Evolutionary conservation across 768 basidiomycete species (phyloP), one percentile per base, ranked within the genome.

Genomic region (Mycena venus): DNA sequence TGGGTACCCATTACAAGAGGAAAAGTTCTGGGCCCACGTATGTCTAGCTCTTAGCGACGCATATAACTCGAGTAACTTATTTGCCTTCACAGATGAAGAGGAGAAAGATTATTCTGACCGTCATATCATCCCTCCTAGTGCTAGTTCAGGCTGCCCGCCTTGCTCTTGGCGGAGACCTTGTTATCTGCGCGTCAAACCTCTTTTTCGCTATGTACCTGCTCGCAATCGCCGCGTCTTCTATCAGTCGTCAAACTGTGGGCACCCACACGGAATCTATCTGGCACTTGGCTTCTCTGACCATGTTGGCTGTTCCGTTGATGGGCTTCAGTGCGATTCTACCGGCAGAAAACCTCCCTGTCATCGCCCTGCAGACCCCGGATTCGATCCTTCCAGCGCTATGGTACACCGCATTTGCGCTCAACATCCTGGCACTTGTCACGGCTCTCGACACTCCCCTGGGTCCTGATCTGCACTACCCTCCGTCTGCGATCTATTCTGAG

Each of bases 381-480:
- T 31, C 55, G 7, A 14, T 63, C 82, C 15, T 15, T 77, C 78
- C 31, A 70, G 71, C 34, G 72, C 77, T 92, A 8, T 93, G 91
- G 90, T 90, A 90, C 67, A 79, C 87, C 4, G 83, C 86, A 12
- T 79, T 93, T 10, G 84, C 76, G 9, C 80, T 93, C 25, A 92
- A 92, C 75, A 78, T 82, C 23, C 31, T 89, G 12, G 83, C 87
- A 2, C 84, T 84, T 65, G 64, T 84, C 47, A 64, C 85, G 11
- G 80, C 81, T 8, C 79, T 86, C 27, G 85, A 91, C n/a, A 93
- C 91, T 3, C 93, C 93, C 2, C 85, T 89, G 38, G 96, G 96
- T 0, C 97, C 97, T 0, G 83, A 86, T 5, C 84, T 97, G 9
- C 90, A 95, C 78, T 95, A 90, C 78, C 93, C 94, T 0, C 85